Evolutionary conservation across 129 eudicot species (phyloP), one percentile per base, ranked within the genome.

Genomic region (Arctium minus): DNA sequence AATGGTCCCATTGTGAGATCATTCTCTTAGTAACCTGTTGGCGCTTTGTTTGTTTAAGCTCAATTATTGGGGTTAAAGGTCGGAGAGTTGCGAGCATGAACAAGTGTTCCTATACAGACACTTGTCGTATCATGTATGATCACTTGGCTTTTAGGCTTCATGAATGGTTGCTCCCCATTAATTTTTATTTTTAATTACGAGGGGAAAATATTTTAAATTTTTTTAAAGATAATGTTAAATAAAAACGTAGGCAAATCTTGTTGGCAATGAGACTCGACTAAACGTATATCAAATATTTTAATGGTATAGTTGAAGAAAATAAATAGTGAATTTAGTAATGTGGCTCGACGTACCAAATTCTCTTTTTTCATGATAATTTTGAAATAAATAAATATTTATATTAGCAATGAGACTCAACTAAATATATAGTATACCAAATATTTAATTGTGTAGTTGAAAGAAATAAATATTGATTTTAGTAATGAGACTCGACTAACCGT

Each of bases 11-110:
- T 44, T 17, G 9, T 79, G 82, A 65, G 80, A 81, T 74, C 80
- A 81, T 39, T 39, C 69, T 11, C 17, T 42, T 44, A 29, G 72
- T 36, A 32, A 56, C 12, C 8, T 77, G 82, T 78, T 48, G 79
- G 86, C 83, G 11, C 42, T 71, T 71, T 18, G 36, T 78, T 84
- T 44, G 36, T 83, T 78, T 78, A 84, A 84, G 15, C 56, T 78
- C 83, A 39, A 78, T 84, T 84, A 84, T 84, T 84, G 83, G 53
- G 42, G 68, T 60, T 60, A 60, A 83, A 70, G 75, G 86, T 84
- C 82, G 72, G 29, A 77, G 82, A 78, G 86, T 83, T 77, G 86
- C 79, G 17, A 83, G 78, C 86, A 77, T 83, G 86, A 83, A 77
- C 74, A 77, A 71, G 53, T 29, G 35, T 38, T 72, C 48, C 74